A percentile compares a stretch with the other conserved stretches of the same genome.
These are phyloP conservation scores for Panaeolus papilionaceus DNA, from an alignment of 768 basidiomycete genomes.

Conservation along the genomic window DNA sequence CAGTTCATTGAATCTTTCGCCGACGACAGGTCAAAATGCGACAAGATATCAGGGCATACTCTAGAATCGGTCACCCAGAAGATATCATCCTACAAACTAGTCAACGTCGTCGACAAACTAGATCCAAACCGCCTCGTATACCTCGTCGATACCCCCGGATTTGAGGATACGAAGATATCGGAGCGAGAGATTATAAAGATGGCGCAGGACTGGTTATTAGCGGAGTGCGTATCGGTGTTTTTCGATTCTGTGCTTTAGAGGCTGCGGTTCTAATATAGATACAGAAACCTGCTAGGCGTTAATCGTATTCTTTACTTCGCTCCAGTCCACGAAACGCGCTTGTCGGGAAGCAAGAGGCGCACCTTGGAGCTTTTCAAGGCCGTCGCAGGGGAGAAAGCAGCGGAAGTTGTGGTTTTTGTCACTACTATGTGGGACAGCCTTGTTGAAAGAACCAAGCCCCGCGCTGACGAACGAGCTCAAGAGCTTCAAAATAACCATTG, in stretches of 20 bases:
- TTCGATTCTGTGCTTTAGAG: not conserved
- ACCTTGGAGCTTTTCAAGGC: not conserved
- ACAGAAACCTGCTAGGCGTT: not conserved
- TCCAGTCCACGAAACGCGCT: not conserved
- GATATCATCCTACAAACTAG: not conserved
- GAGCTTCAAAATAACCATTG: not conserved
- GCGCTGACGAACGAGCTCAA: not conserved
- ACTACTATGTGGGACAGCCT: not conserved
- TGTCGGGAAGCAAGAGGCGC: not conserved
- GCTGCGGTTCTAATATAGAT: not conserved
- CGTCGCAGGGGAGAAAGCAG: not conserved
- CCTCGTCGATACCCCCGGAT: not conserved
- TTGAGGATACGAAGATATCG: not conserved
- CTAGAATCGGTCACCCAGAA: not conserved
- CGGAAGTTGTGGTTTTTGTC: not conserved
- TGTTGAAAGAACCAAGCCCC: no score
- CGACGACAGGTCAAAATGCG: not conserved
- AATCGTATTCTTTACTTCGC: not conserved
- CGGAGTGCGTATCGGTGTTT: not conserved
- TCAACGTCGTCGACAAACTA: not conserved
- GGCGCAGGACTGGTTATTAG: not conserved
- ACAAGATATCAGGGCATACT: not conserved
- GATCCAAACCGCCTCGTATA: not conserved
- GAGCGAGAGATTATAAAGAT: not conserved
- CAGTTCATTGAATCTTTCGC: constrained; percentile 1